phyloP scores from a whole-genome alignment of 306 rosid genomes.

The Hippophae rhamnoides region DNA sequence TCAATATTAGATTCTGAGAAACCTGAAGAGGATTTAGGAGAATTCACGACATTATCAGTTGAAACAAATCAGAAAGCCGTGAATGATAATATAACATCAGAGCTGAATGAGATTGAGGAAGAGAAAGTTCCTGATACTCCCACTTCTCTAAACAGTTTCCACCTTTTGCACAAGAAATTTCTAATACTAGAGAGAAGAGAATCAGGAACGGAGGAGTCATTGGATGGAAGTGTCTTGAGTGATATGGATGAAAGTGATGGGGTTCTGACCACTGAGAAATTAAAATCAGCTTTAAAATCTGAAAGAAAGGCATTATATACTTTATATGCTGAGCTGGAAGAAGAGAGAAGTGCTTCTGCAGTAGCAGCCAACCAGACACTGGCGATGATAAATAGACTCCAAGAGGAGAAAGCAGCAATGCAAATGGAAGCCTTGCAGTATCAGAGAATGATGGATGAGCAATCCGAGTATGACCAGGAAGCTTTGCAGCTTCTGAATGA shows the following conservation, averaged over 20 bases:
- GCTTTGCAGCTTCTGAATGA: conserved; percentile 90
- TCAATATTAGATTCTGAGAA: conserved; percentile 24
- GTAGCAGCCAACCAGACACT: conserved; percentile 88
- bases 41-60: conserved; percentile 41
- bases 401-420: conserved; percentile 95
- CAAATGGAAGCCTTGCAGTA: conserved; percentile 99
- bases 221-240: conserved; percentile 71
- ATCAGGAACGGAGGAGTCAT: conserved; percentile 61
- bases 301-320: conserved; percentile 67
- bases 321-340: conserved; percentile 78
- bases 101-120: conserved; percentile 48
- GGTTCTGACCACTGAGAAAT: conserved; percentile 40
- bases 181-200: conserved; percentile 61
- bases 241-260: conserved; percentile 60
- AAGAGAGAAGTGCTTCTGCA: conserved; percentile 96
- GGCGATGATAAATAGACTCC: conserved; percentile 98
- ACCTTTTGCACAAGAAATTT: conserved; percentile 55
- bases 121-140: conserved; percentile 76
- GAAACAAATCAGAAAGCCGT: conserved; percentile 32
- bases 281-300: conserved; percentile 51
- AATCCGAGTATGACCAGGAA: conserved; percentile 92
- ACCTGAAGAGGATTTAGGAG: conserved; percentile 35
- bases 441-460: conserved; percentile 98
- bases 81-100: conserved; percentile 19
- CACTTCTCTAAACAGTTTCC: conserved; percentile 51